phyloP scores from a whole-genome alignment of 805 yeast genomes.

The Suhomyces prunicola region DNA sequence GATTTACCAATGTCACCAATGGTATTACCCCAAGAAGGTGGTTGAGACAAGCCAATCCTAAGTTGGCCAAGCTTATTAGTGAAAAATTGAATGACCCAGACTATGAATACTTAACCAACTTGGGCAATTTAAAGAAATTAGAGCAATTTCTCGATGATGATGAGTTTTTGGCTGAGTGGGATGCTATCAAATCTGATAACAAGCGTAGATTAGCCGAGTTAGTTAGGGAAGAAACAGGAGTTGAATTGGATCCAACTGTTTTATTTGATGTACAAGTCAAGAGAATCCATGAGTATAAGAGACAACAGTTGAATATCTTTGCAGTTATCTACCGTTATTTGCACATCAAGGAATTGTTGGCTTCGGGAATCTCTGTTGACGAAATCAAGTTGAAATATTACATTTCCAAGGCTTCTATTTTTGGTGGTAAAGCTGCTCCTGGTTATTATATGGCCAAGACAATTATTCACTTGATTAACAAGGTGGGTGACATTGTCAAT shows the following conservation, averaged over 20 bases:
- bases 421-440: constrained; percentile 98
- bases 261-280: constrained; percentile 90
- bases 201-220: constrained; percentile 64
- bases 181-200: constrained; percentile 63
- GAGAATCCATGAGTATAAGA: constrained; percentile 92
- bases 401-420: constrained; percentile 72
- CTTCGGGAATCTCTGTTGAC: constrained; percentile 40
- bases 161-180: constrained; percentile 69
- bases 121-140: constrained; percentile 63
- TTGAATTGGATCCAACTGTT: constrained; percentile 67
- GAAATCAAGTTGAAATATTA: constrained; percentile 58
- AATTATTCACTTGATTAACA: constrained; percentile 79
- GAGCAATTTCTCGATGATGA: constrained; percentile 66
- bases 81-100: constrained; percentile 62
- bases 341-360: constrained; percentile 64
- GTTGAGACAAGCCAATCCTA: constrained; percentile 91
- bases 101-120: constrained; percentile 64
- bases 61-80: constrained; percentile 68
- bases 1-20: constrained; percentile 88
- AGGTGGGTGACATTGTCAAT: constrained; percentile 79
- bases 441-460: constrained; percentile 94
- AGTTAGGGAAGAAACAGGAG: constrained; percentile 60
- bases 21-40: constrained; percentile 97
- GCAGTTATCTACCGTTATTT: constrained; percentile 85
- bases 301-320: constrained; percentile 90